A percentile compares a stretch with the other conserved stretches of the same genome.
phyloP scores from a whole-genome alignment of 306 rosid genomes.

The Malus fusca region DNA sequence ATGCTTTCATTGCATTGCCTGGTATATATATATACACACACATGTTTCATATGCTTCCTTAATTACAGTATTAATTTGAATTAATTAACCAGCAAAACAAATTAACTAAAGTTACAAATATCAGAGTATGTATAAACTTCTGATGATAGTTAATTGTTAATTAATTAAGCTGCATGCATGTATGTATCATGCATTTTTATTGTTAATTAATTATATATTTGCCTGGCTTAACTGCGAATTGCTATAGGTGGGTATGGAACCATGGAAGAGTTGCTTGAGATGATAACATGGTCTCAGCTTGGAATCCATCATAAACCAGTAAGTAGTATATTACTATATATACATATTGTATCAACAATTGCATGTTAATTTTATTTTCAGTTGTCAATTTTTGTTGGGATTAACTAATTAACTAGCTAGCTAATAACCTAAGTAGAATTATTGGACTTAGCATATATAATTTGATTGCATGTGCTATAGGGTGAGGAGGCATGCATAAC shows the following conservation, averaged over 20 bases:
- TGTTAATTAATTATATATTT: neutral
- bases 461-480: neutral
- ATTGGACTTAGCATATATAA: neutral
- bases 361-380: neutral
- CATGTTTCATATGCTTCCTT: neutral
- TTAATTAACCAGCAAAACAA: neutral
- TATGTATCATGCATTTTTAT: neutral
- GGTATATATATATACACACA: neutral
- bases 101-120: neutral
- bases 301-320: constrained; percentile 41
- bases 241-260: constrained; percentile 22
- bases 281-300: constrained; percentile 37
- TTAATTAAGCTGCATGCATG: neutral
- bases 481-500: neutral
- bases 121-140: neutral
- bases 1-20: constrained; percentile 27
- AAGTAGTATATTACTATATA: neutral
- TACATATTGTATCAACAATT: too few species aligned
- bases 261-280: constrained; percentile 35
- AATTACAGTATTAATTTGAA: neutral
- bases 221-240: neutral
- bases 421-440: neutral
- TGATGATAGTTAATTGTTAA: neutral
- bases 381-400: neutral
- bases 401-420: neutral